A percentile compares a stretch with the other conserved stretches of the same genome.
Conservation (phyloP, 106 monocot species). For the Posidonia australis region DNA sequence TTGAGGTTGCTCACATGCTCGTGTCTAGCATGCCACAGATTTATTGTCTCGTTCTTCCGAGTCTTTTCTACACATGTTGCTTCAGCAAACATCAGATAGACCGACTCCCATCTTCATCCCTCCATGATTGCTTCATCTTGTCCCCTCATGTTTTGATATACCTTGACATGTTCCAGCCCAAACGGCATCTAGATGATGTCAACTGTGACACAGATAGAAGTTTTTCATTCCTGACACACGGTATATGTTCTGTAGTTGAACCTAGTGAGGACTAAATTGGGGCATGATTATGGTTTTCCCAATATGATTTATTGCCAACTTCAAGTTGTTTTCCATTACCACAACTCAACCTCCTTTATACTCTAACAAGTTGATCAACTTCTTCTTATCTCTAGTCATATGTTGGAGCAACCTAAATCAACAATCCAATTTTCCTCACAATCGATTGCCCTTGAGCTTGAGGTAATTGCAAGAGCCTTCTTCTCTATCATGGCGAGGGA, state of each 20-base stretch:
- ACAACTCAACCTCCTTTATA: neutral
- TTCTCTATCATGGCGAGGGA: neutral
- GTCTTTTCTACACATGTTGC: slow-evolving; percentile 1
- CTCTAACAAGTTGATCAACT: neutral
- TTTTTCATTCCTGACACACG: neutral
- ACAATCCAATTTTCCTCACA: neutral
- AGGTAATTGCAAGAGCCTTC: neutral
- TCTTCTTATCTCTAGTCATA: neutral
- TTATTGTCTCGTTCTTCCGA: neutral
- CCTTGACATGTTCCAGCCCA: neutral
- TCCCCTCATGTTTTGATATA: neutral
- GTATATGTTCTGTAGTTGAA: neutral
- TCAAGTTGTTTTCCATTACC: neutral
- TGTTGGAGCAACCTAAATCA: neutral
- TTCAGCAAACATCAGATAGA: slow-evolving; percentile 11
- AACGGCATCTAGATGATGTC: neutral
- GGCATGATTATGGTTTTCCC: neutral
- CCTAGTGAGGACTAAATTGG: neutral
- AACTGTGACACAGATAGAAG: neutral
- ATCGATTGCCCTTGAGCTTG: neutral
- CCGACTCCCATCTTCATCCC: neutral
- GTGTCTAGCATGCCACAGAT: slow-evolving; percentile 2
- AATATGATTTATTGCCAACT: neutral
- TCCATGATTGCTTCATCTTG: neutral
- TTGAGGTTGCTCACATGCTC: slow-evolving; percentile 8